Conservation (phyloP, 2,329 filamentous ascomycete genomes). For the Ophiostoma pallidulum region DNA sequence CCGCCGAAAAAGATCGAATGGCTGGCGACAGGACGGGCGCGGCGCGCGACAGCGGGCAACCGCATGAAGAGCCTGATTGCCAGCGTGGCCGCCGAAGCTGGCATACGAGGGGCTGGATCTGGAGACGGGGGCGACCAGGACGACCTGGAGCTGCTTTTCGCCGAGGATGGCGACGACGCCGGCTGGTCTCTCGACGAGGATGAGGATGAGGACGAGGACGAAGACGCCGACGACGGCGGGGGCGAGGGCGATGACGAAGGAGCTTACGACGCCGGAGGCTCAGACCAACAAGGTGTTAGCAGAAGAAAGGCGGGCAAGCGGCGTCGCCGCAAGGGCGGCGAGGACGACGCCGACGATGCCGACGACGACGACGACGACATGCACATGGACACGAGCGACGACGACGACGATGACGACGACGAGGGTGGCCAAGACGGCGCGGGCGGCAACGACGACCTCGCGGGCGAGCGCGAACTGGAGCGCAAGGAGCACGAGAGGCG, state of each 20-base stretch:
- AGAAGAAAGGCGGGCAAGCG: not conserved
- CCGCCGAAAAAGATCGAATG: conserved; percentile 43
- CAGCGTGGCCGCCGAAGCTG: conserved; percentile 51
- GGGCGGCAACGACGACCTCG: conserved; percentile 51
- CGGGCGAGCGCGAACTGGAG: conserved; percentile 81
- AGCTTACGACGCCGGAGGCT: conserved; percentile 60
- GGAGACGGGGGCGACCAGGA: conserved; percentile 34
- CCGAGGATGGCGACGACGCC: conserved; percentile 59
- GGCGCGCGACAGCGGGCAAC: conserved; percentile 74
- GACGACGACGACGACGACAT: conserved; percentile 57
- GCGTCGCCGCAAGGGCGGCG: not conserved
- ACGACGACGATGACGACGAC: conserved; percentile 77
- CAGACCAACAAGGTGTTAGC: conserved; percentile 59
- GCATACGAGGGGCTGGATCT: too few relatives aligned
- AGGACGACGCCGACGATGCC: conserved; percentile 55
- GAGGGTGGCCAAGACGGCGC: conserved; percentile 58
- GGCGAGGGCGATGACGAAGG: conserved; percentile 32
- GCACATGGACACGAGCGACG: conserved; percentile 76
- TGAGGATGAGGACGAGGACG: conserved; percentile 61
- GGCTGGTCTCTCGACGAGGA: conserved; percentile 65
- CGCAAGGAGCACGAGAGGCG: conserved; percentile 62
- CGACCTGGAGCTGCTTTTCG: conserved; percentile 65
- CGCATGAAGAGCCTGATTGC: conserved; percentile 71
- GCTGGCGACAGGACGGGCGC: conserved; percentile 63
- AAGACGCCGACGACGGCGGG: conserved; percentile 65